Conservation (phyloP, 2,329 filamentous ascomycete genomes). For the Ophiognomonia clavigignenti-juglandacearum region DNA sequence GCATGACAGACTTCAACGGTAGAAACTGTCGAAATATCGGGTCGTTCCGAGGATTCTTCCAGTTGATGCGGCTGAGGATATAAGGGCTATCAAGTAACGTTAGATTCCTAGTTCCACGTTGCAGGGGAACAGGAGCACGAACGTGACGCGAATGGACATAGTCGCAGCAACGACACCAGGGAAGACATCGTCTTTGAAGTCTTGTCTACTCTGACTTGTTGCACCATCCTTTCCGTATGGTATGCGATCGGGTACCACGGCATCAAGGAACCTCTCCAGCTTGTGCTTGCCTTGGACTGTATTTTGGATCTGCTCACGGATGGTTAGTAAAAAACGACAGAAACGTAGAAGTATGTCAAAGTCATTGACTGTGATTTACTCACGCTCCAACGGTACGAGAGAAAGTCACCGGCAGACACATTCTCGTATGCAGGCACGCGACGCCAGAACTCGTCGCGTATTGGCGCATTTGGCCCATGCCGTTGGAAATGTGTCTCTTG, state of each 20-base stretch:
- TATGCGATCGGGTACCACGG: conserved; percentile 45
- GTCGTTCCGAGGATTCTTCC: conserved; percentile 53
- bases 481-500: not conserved
- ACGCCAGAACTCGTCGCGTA: conserved; percentile 43
- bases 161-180: conserved; percentile 48
- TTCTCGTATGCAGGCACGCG: conserved; percentile 44
- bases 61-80: conserved; percentile 53
- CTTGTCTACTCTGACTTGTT: conserved; percentile 40
- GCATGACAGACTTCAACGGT: conserved; percentile 47
- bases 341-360: too few species aligned
- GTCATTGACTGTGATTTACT: conserved; percentile 24
- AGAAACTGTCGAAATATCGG: conserved; percentile 58
- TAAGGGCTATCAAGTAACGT: conserved; percentile 40
- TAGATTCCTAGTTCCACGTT: not conserved
- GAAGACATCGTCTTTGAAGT: conserved; percentile 50
- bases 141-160: conserved; percentile 57
- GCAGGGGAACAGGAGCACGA: conserved; percentile 16
- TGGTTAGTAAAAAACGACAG: not conserved
- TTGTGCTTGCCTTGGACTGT: conserved; percentile 42
- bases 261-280: conserved; percentile 43
- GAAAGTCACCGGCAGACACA: conserved; percentile 41
- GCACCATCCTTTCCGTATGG: conserved; percentile 28
- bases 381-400: conserved; percentile 52
- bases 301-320: conserved; percentile 25
- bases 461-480: not conserved